Base-by-base conservation (phyloP, 164 flowering plant genomes). In the Magnolia officinalis region DNA sequence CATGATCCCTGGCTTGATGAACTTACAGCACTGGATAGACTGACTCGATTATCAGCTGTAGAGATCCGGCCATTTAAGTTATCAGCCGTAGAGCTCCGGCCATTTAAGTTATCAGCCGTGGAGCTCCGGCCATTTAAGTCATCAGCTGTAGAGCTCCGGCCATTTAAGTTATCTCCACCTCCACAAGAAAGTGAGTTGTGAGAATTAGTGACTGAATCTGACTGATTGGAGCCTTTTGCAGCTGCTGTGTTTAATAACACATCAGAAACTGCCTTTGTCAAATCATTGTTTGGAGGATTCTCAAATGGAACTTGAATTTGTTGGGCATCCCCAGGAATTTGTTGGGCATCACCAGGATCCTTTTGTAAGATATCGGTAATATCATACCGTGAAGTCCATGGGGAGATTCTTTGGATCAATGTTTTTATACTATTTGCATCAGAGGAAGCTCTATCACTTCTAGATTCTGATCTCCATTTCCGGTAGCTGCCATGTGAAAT, bases 1-100 rank as follows among this genome's bases (percentile, higher is more conserved):
- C 71, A 77, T 71, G 98, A 95, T 67, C 95, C 93, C 63, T 92
- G 98, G 80, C 97, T 95, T 21, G 98, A 93, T 72, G 94, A 90
- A 78, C 98, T 95, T 20, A 91, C 84, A 19, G 89, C 95, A 89
- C 98, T 96, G 19, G 99, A 96, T 80, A 91, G 84, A 85, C 98
- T 96, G 76, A 92, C 89, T 70, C 98, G 87, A 68, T 83, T 77
- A 23, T 95, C 99, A 78, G 85, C 75, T n/a, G 90, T 84, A 71
- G 94, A 91, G 75, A 75, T 82, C 80, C 89, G 88, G 37, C 81
- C 82, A n/a, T n/a, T n/a, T n/a, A n/a, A n/a, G n/a, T n/a, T n/a
- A n/a, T n/a, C n/a, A n/a, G n/a, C n/a, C n/a, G n/a, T n/a, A n/a
- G n/a, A n/a, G n/a, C n/a, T n/a, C n/a, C n/a, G n/a, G n/a, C n/a